Conservation (phyloP, 2,329 filamentous ascomycete genomes). For the Verticillium alfalfae region DNA sequence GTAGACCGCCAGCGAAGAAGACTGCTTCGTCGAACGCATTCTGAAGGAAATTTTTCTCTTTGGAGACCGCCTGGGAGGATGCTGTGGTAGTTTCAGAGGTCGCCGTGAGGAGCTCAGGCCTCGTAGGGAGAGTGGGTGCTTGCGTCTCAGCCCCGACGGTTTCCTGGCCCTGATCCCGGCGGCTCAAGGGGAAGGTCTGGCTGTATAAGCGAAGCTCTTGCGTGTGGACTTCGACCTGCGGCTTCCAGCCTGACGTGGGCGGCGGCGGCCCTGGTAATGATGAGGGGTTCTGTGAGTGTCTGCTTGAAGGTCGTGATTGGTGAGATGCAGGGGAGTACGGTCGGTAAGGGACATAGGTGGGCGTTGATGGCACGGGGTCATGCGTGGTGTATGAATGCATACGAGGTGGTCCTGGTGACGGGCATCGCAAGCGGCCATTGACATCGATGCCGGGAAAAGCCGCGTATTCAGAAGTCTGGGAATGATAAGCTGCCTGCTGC, state of each 20-base stretch:
- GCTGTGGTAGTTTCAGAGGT: not conserved
- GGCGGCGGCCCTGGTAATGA: not conserved
- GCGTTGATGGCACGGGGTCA: not conserved
- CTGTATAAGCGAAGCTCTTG: not conserved
- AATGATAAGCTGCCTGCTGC: not conserved
- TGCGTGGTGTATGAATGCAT: not conserved
- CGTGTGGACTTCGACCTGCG: not conserved
- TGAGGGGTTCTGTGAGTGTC: not conserved
- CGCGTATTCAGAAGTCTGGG: not conserved
- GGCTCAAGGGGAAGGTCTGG: not conserved
- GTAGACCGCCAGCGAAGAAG: conserved; percentile 60
- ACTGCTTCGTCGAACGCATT: conserved; percentile 51
- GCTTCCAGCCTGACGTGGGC: not conserved
- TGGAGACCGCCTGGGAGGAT: not conserved
- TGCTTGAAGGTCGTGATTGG: not conserved
- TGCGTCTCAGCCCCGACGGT: not conserved
- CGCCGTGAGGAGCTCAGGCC: not conserved
- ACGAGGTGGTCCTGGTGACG: not conserved
- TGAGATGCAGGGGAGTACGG: not conserved
- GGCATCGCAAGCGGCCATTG: conserved; percentile 3
- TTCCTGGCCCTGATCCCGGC: not conserved
- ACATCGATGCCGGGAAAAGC: conserved; percentile 6
- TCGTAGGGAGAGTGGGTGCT: not conserved
- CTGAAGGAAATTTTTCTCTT: conserved; percentile 31
- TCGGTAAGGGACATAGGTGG: not conserved